Percentiles rank a stretch among this genome's conserved stretches.
Evolutionary conservation across 192 early-diverging fungal species (phyloP).

Genomic region (Backusella tarrabulga): DNA sequence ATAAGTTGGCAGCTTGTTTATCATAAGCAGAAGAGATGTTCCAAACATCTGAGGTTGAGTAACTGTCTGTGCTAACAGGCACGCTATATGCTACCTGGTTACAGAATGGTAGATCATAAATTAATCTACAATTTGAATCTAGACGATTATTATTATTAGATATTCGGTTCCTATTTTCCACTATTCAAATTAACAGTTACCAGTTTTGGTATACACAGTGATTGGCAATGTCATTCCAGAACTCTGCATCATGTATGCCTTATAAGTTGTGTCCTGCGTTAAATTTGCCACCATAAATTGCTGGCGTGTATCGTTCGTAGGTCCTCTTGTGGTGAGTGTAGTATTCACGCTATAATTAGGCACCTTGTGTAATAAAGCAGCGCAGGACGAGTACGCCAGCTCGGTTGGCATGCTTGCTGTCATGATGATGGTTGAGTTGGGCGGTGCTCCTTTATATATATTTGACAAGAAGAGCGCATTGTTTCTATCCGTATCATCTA

Average conservation of each 20-base stretch:
- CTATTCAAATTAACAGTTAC: background rate
- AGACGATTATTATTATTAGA: background rate
- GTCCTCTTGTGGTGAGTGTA: slow-evolving; percentile 37
- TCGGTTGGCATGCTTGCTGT: slow-evolving; percentile 25
- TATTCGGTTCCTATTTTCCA: background rate
- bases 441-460: slow-evolving; percentile 16
- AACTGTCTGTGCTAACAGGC: slow-evolving; percentile 14
- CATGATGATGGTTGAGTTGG: slow-evolving; percentile 24
- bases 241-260: slow-evolving; percentile 38
- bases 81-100: slow-evolving; percentile 56
- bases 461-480: slow-evolving; percentile 34
- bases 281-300: slow-evolving; percentile 39
- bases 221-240: slow-evolving; percentile 24
- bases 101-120: slow-evolving; percentile 51
- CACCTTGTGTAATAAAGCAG: slow-evolving; percentile 27
- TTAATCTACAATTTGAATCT: slow-evolving; percentile 46
- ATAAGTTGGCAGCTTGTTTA: slow-evolving; percentile 32
- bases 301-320: slow-evolving; percentile 27
- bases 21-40: slow-evolving; percentile 43
- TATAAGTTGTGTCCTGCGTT: slow-evolving; percentile 39
- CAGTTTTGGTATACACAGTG: slow-evolving; percentile 32
- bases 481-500: slow-evolving; percentile 37
- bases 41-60: background rate
- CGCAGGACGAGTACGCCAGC: slow-evolving; percentile 48
- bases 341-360: slow-evolving; percentile 26